A percentile compares a stretch with the other conserved stretches of the same genome.
Evolutionary conservation across 345 rosid species (phyloP).

Genomic region (Carallia pectinifolia): DNA sequence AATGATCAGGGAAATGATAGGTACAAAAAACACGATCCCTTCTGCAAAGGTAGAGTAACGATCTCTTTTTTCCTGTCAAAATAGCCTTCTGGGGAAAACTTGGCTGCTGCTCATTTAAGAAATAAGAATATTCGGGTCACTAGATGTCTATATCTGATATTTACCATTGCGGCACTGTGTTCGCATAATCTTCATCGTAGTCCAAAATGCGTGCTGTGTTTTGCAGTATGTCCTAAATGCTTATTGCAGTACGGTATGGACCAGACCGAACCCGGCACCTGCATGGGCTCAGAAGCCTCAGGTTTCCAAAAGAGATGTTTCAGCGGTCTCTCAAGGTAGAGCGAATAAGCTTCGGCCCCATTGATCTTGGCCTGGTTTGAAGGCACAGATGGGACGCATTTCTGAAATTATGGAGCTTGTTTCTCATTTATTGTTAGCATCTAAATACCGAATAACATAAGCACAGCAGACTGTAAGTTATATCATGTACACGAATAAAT

Average conservation of each 20-base stretch:
- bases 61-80: too few relatives aligned
- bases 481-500: too few relatives aligned
- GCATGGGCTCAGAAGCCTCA: conserved; percentile 95
- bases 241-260: conserved; percentile 91
- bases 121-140: too few relatives aligned
- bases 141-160: too few relatives aligned
- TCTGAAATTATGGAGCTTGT: too few relatives aligned
- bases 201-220: conserved; percentile 3
- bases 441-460: too few relatives aligned
- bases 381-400: neutral
- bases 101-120: too few relatives aligned
- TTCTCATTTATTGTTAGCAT: too few relatives aligned
- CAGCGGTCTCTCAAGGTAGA: conserved; percentile 70
- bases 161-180: too few relatives aligned
- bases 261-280: conserved; percentile 97
- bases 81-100: too few relatives aligned
- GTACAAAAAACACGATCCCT: neutral
- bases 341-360: conserved; percentile 96
- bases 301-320: conserved; percentile 76
- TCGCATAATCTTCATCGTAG: neutral
- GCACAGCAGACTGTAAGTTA: too few relatives aligned
- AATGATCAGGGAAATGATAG: conserved; percentile 81
- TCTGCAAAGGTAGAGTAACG: neutral
- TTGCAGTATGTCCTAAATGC: conserved; percentile 92
- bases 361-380: conserved; percentile 29